A percentile compares a stretch with the other conserved stretches of the same genome.
phyloP scores from a whole-genome alignment of 257 asterid species.

The Nicotiana tomentosiformis region DNA sequence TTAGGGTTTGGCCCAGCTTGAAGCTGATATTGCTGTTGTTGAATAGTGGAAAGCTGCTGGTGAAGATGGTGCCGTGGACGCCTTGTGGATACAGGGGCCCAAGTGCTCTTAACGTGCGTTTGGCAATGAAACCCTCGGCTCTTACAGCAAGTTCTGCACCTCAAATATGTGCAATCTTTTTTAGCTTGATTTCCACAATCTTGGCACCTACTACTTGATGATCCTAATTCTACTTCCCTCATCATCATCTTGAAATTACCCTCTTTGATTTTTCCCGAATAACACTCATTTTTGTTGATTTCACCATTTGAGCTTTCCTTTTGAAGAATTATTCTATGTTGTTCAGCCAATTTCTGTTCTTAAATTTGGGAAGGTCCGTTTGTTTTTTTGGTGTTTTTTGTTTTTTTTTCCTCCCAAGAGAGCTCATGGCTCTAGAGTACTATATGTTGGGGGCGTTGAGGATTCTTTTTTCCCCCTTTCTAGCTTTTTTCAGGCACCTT shows the following conservation, averaged over 20 bases:
- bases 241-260: slow-evolving; percentile 8
- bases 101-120: slow-evolving; percentile 80
- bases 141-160: slow-evolving; percentile 79
- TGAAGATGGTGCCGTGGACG: slow-evolving; percentile 34
- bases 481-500: slow-evolving; percentile 10
- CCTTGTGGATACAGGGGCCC: slow-evolving; percentile 58
- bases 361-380: slow-evolving; percentile 24
- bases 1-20: slow-evolving; percentile 46
- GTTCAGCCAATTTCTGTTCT: slow-evolving; percentile 10
- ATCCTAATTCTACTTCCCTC: slow-evolving; percentile 5
- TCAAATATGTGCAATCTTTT: slow-evolving; percentile 45
- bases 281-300: not conserved
- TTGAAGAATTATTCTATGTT: not conserved
- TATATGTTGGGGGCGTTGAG: slow-evolving; percentile 9
- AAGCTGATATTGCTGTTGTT: slow-evolving; percentile 20
- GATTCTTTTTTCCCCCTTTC: slow-evolving; percentile 9
- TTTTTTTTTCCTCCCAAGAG: slow-evolving; percentile 15
- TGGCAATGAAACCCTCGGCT: slow-evolving; percentile 64
- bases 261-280: slow-evolving; percentile 14
- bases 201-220: slow-evolving; percentile 33
- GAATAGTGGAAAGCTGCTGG: slow-evolving; percentile 17
- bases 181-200: slow-evolving; percentile 88
- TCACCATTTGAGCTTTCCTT: not conserved
- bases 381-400: not conserved
- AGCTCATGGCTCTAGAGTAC: slow-evolving; percentile 30